Evolutionary conservation across 2,329 filamentous ascomycete species (phyloP), one percentile per base, ranked within the genome.

Genomic region (Pseudogymnoascus sp.): DNA sequence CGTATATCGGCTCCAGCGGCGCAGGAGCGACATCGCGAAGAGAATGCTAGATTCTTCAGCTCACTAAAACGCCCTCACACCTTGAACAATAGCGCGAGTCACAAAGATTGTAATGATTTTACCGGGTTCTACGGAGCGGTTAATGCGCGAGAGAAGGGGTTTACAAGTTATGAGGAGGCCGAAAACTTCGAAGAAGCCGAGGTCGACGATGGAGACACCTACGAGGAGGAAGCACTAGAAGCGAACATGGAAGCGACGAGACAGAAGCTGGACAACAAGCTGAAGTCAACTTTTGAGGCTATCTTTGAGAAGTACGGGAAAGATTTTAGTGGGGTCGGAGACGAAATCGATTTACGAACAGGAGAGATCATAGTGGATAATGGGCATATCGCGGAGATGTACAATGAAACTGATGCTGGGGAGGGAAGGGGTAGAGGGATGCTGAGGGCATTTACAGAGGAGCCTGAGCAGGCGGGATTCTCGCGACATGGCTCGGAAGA

Each of bases 291-390:
- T 4, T 95, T 96, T 72, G 92, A 96, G 71, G 80, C 84, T 63
- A 96, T 97, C 62, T 96, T 96, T 72, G 84, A 88, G 64, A 97
- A 96, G 74, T 97, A 96, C 73, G 87, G 83, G 61, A 87, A 82
- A 66, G 89, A 97, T 72, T 96, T 96, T 71, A 86, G 86, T 1
- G 89, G 87, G 4, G 81, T 93, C 60, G 91, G 88, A 62, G 93
- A 97, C 74, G 92, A 96, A 76, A 92, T 97, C 69, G 91, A 97
- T 74, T 79, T 96, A 62, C 79, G 81, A 60, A 93, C 90, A 0
- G 92, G 91, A 61, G 80, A 90, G 64, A 86, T 97, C 55, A 81
- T 96, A 16, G 87, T 96, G 62, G 83, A 97, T 74, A 93, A 96
- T 79, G 93, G 95, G 0, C 95, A 97, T 76, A 73, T 97, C 61